Evolutionary conservation across 2,329 filamentous ascomycete genomes (phyloP), one percentile per base, ranked within the genome.

Genomic region (Malbranchea zuffiana): DNA sequence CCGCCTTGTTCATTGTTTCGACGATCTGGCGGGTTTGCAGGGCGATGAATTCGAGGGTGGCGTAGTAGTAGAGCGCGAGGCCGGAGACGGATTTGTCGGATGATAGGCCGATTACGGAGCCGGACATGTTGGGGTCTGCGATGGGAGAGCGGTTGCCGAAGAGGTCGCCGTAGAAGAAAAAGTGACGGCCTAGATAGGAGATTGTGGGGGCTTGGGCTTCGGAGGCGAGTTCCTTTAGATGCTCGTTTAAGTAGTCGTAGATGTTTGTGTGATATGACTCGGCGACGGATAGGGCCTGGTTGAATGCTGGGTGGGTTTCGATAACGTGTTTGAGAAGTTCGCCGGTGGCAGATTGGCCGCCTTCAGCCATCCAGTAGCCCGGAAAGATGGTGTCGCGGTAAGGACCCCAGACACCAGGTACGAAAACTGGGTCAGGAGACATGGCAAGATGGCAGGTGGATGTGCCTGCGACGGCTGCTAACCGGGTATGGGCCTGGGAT

Each of bases 121-220:
- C 90, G 47, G 81, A 82, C 90, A 98, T 98, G 62, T 78, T 82
- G 17, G 88, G 71, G 54, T 98, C 87, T 3, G 90, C 88, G 40
- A 98, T 74, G 1, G 90, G 90, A 13, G 86, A 94, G 26, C 90
- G 80, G 66, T 98, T 98, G 43, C 90, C 90, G 72, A 92, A 96
- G 3, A 96, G 71, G 55, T 98, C 90, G 45, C 90, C 90, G 59
- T 98, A 98, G 68, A 98, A 92, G 75, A 98, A 98, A 66, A 93
- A 82, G 61, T 98, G 88, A 6, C 88, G 82, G 8, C 78, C 86
- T 2, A 98, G 70, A 60, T 87, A 92, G 12, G 84, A 80, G 44
- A 96, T 73, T 35, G 75, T 77, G 0, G 87, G 87, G 2, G 84
- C 84, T 2, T 70, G 66, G 16, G 66, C 62, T 51, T 78, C 78